Percentiles rank a stretch among this genome's conserved stretches.
Evolutionary conservation across 148 eudicot genomes (phyloP).

Genomic region (Camellia sinensis): DNA sequence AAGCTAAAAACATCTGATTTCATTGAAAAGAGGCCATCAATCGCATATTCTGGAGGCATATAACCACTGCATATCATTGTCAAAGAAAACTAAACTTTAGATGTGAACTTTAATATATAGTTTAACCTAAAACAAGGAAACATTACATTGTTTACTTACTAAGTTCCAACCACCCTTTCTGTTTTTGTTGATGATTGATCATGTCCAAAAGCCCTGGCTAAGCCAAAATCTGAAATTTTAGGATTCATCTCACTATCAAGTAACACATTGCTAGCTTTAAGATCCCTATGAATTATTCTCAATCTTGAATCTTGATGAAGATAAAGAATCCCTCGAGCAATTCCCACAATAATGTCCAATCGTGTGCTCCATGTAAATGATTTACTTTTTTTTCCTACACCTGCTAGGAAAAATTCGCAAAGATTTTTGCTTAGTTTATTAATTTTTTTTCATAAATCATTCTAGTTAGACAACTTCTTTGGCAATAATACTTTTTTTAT

Average conservation of each 20-base stretch:
- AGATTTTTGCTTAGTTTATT: not conserved
- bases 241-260: conserved; percentile 15
- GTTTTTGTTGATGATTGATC: conserved; percentile 3
- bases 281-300: conserved; percentile 24
- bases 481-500: not conserved
- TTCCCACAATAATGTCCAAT: conserved; percentile 12
- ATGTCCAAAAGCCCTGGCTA: not conserved
- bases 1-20: conserved; percentile 14
- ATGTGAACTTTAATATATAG: not conserved
- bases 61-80: conserved; percentile 32
- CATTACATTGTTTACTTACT: not conserved
- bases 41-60: conserved; percentile 10
- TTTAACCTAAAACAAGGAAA: not conserved
- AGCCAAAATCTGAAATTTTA: conserved; percentile 11
- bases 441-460: not conserved
- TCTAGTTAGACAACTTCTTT: not conserved
- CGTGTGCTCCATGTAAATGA: conserved; percentile 12
- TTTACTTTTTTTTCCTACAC: conserved; percentile 1
- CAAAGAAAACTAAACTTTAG: not conserved
- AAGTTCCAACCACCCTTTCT: conserved; percentile 3
- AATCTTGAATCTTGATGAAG: conserved; percentile 27
- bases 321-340: conserved; percentile 19
- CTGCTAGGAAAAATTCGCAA: not conserved
- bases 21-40: conserved; percentile 33
- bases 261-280: conserved; percentile 15